Conservation (phyloP, 768 basidiomycete genomes). For the Leccinum longicurvipes region DNA sequence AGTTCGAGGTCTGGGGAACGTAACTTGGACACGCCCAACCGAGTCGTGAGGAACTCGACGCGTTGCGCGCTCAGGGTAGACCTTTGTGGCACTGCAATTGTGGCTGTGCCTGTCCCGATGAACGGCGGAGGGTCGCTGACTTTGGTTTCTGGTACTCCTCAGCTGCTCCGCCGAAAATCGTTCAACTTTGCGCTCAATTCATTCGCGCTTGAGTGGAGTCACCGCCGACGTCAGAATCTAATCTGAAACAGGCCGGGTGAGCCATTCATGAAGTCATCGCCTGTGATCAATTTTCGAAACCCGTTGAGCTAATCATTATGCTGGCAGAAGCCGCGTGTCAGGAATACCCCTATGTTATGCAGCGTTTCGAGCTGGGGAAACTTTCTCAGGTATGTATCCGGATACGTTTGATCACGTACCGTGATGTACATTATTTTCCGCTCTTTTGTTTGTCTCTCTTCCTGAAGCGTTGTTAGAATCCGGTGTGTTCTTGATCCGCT, state of each 20-base stretch:
- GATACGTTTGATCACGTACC: slow-evolving; percentile 5
- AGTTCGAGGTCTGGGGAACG: not conserved
- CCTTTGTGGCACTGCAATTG: not conserved
- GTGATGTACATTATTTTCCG: not conserved
- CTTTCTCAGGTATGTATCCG: not conserved
- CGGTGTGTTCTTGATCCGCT: slow-evolving; percentile 2
- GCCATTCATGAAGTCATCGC: not conserved
- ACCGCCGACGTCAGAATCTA: not conserved
- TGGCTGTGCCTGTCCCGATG: slow-evolving; percentile 18
- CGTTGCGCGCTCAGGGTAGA: not conserved
- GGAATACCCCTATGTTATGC: not conserved
- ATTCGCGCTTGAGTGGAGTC: not conserved
- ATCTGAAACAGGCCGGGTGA: slow-evolving; percentile 3
- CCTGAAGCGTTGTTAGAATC: slow-evolving; percentile 1
- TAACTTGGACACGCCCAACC: not conserved
- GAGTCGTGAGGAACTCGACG: slow-evolving; percentile 1
- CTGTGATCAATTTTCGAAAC: not conserved
- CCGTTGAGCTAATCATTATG: not conserved
- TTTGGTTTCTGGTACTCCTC: not conserved
- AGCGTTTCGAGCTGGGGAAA: not conserved
- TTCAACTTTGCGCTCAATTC: not conserved
- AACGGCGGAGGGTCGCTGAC: slow-evolving; percentile 9
- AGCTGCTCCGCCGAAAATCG: not conserved
- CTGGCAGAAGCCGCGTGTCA: not conserved
- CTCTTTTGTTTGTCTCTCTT: slow-evolving; percentile 3